Base-by-base conservation (phyloP, 2,329 filamentous ascomycete species). In the Lachnellula arida region DNA sequence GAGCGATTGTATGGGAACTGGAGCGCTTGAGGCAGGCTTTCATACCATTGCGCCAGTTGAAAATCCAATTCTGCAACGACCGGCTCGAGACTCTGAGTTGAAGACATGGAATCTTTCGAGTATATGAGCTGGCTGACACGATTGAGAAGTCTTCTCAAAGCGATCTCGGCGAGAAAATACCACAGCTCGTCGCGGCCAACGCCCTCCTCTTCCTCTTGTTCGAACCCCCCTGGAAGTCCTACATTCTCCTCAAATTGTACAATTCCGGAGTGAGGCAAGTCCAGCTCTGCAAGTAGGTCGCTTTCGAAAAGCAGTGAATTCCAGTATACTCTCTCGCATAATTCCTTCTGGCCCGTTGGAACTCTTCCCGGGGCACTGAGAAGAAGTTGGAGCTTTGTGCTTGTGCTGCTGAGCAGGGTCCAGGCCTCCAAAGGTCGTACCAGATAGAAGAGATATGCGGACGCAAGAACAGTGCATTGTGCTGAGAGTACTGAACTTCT, bases 101-200 rank as follows among this genome's bases (percentile, higher is more conserved):
- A 87, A 15, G 85, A 81, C 70, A 85, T 82, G 3, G 84, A 86
- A 65, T 87, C 84, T 66, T 88, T 87, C 48, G 86, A 87, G 70
- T 91, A 91, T 60, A 91, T 87, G 65, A 91, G 82, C 68, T 91
- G 87, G 73, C 86, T 90, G 65, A 90, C 87, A 56, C 88, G 80
- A 69, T 91, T 91, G 63, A 93, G 78, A 3, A 94, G 80, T 54
- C 89, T 78, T 46, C 89, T 82, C 12, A 94, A 75, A 4, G 88
- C 89, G 60, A 94, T 92, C 66, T 93, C 89, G 39, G 89, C 89
- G 32, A 93, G 75, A 64, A 93, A 93, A 67, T 94, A 94, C 88
- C 89, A 93, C 14, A 93, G 76, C 57, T 93, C 88, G 65, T 93
- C 89, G 49, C 84, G 81, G 12, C 87, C 88, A 7, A 84, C 81